Conservation (phyloP, 345 rosid genomes). For the Gossypium australe region DNA sequence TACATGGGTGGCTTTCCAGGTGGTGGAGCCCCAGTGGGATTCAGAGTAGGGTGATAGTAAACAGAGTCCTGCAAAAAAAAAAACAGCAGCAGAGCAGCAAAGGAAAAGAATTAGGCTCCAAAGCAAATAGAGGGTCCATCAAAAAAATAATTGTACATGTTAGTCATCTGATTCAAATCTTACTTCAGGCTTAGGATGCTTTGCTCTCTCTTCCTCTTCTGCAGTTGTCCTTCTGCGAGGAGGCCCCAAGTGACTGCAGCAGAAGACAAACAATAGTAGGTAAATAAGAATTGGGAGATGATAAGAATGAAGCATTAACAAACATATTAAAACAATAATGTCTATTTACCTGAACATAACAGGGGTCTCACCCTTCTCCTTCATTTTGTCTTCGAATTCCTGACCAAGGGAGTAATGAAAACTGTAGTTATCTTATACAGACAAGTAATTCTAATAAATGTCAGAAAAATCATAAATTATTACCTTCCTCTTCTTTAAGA, state of each 20-base stretch:
- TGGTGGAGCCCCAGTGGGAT: slow-evolving; percentile 98
- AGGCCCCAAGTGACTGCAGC: slow-evolving; percentile 83
- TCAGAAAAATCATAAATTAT: slow-evolving; percentile 1
- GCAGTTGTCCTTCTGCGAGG: slow-evolving; percentile 67
- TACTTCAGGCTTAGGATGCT: slow-evolving; percentile 90
- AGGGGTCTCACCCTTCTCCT: slow-evolving; percentile 90
- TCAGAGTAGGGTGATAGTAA: slow-evolving; percentile 89
- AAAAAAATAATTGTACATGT: slow-evolving; percentile 13
- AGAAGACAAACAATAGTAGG: slow-evolving; percentile 26
- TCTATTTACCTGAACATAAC: slow-evolving; percentile 86
- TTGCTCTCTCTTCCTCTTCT: slow-evolving; percentile 80
- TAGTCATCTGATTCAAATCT: slow-evolving; percentile 8
- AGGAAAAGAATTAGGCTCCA: not conserved
- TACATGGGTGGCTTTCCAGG: slow-evolving; percentile 99
- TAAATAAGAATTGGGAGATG: slow-evolving; percentile 17
- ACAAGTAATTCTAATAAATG: slow-evolving; percentile 12
- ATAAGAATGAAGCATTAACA: slow-evolving; percentile 3
- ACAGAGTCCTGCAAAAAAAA: slow-evolving; percentile 78
- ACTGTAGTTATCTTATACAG: slow-evolving; percentile 4
- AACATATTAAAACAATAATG: slow-evolving; percentile 4
- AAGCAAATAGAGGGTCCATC: slow-evolving; percentile 5
- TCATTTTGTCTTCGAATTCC: slow-evolving; percentile 93
- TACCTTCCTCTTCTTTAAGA: slow-evolving; percentile 90
- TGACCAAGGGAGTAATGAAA: slow-evolving; percentile 21
- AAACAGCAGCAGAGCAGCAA: slow-evolving; percentile 4